Evolutionary conservation across 495 filamentous ascomycete genomes (phyloP).

Genomic region (Tuber microsphaerosporum): DNA sequence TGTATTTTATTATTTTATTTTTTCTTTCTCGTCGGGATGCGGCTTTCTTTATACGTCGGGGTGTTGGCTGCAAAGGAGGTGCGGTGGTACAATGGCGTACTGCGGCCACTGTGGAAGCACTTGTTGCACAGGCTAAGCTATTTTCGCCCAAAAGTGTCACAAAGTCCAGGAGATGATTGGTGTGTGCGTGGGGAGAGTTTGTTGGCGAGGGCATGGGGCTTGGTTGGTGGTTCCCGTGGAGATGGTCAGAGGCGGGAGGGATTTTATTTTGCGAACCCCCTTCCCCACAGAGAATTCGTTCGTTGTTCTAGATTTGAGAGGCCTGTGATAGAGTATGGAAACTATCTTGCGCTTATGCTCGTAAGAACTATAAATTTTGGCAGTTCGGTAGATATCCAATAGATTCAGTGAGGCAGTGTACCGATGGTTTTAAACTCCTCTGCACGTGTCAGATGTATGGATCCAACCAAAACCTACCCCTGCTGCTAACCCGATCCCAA

Average conservation of each 20-base stretch:
- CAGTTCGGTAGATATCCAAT: neutral
- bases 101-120: neutral
- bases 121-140: neutral
- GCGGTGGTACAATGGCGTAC: neutral
- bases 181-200: neutral
- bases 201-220: neutral
- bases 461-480: too few species aligned
- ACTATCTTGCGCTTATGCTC: neutral
- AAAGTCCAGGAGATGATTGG: neutral
- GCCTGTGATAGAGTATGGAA: neutral
- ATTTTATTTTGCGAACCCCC: neutral
- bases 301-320: neutral
- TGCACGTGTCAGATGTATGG: neutral
- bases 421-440: neutral
- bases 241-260: neutral
- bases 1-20: neutral
- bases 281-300: neutral
- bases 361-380: neutral
- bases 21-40: neutral
- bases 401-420: neutral
- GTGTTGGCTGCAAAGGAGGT: neutral
- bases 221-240: neutral
- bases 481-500: too few species aligned
- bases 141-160: neutral
- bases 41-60: neutral